Base-by-base conservation (phyloP, 1,284 basidiomycete genomes). In the Kwoniella shivajii region DNA sequence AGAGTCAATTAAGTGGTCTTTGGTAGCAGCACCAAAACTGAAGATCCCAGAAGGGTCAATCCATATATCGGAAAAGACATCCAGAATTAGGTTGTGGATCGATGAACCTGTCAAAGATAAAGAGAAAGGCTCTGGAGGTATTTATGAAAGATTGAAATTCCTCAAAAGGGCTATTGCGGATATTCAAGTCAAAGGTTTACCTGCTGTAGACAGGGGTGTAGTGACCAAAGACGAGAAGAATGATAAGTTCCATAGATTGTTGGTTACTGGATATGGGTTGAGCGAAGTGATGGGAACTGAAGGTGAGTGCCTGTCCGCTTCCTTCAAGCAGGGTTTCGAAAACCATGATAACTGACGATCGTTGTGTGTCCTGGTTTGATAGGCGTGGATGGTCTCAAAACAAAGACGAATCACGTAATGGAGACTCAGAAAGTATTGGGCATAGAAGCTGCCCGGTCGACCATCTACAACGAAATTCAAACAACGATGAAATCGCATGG, bases 221-320 rank as follows among this genome's bases (percentile, higher is more conserved):
- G 95, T 98, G 74, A 91, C 92, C 56, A 88, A 89, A 63, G 85
- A 89, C 48, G 87, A 90, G 59, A 90, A 91, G 69, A 59, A 67
- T 41, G 58, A 68, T 26, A 55, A 47, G 14, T 54, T 52, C 42
- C 63, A 65, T 54, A 71, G 76, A 54, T 79, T 97, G 7, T 83
- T 98, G 6, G 91, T 96, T 1, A 93, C 98, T 81, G 96, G 96
- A 9, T 96, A 99, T 76, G 96, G 96, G n/a, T 80, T 99, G 58
- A 87, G 92, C 68, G 90, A 92, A 70, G 95, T 97, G 69, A 99
- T 99, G 96, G 89, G 86, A 24, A 97, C 93, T 0, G 94, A 97
- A 79, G 95, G 92, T 91, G 50, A 48, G 82, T 66, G 7, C 24
- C 4, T 18, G 27, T 51, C 22, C 7, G 16, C 27, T 1, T n/a